phyloP scores from a whole-genome alignment of 2,329 filamentous ascomycete genomes.

The Aspergillus sp. region DNA sequence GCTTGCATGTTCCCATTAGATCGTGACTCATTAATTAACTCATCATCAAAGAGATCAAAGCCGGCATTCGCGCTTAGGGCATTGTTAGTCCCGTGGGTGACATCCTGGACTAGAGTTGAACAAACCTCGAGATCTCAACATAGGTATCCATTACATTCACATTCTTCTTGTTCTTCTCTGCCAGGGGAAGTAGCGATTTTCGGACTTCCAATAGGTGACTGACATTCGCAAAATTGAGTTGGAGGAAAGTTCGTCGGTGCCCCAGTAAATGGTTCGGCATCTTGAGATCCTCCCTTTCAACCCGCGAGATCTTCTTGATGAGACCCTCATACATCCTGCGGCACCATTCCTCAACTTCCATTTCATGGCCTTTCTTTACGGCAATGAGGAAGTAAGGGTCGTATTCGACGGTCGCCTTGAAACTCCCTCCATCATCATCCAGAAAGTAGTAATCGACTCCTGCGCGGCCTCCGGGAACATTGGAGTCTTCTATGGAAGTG shows the following conservation, averaged over 20 bases:
- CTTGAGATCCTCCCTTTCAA: conserved; percentile 89
- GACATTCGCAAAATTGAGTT: conserved; percentile 85
- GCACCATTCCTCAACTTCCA: conserved; percentile 95
- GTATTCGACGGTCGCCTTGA: conserved; percentile 95
- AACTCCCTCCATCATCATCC: conserved; percentile 80
- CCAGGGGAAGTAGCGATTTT: conserved; percentile 80
- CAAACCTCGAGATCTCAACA: conserved; percentile 83
- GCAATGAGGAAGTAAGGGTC: conserved; percentile 95
- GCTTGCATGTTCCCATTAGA: conserved; percentile 78
- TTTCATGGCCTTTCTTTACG: conserved; percentile 80
- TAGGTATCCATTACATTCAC: conserved; percentile 98
- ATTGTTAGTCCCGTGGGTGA: conserved; percentile 16
- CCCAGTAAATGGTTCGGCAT: conserved; percentile 96
- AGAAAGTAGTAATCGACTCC: conserved; percentile 98
- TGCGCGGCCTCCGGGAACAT: conserved; percentile 76
- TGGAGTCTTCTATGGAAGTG: conserved; percentile 80
- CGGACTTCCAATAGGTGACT: conserved; percentile 80
- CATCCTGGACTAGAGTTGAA: conserved; percentile 1
- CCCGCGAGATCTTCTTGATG: conserved; percentile 70
- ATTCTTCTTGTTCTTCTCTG: conserved; percentile 94
- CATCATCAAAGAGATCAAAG: conserved; percentile 93
- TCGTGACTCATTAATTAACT: conserved; percentile 78
- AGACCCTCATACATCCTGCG: conserved; percentile 75
- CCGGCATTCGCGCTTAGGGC: conserved; percentile 66
- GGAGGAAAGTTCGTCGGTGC: conserved; percentile 82